phyloP scores from a whole-genome alignment of 2,329 filamentous ascomycete species.

The Cladophialophora carrionii region DNA sequence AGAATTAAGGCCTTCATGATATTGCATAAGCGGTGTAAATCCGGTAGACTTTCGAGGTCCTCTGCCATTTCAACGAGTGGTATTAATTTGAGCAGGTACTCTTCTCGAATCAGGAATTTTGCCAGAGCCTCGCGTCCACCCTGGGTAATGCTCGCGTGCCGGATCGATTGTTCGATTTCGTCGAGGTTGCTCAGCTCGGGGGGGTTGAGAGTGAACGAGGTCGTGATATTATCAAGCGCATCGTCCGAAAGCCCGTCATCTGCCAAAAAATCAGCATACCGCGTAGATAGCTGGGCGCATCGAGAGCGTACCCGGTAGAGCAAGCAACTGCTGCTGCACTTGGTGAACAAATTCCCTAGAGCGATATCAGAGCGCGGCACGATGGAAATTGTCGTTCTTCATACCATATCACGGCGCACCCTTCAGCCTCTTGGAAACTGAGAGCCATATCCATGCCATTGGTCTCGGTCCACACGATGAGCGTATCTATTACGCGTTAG shows the following conservation, averaged over 20 bases:
- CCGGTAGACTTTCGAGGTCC: slow-evolving; percentile 81
- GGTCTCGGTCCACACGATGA: slow-evolving; percentile 96
- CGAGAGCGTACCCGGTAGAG: slow-evolving; percentile 52
- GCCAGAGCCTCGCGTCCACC: slow-evolving; percentile 81
- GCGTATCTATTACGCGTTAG: slow-evolving; percentile 68
- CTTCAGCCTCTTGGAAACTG: slow-evolving; percentile 96
- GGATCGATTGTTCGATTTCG: slow-evolving; percentile 84
- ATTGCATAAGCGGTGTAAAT: slow-evolving; percentile 90
- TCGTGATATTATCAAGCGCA: slow-evolving; percentile 69
- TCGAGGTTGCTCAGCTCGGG: slow-evolving; percentile 80
- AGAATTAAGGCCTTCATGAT: slow-evolving; percentile 97
- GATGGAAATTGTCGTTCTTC: slow-evolving; percentile 38
- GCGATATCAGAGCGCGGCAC: slow-evolving; percentile 23
- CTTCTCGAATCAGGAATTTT: slow-evolving; percentile 81
- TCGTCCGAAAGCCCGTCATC: slow-evolving; percentile 92
- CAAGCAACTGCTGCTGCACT: slow-evolving; percentile 75
- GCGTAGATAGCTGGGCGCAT: slow-evolving; percentile 5
- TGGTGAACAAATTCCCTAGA: slow-evolving; percentile 86
- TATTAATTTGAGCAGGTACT: slow-evolving; percentile 85
- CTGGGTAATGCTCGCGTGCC: slow-evolving; percentile 72
- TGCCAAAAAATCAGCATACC: slow-evolving; percentile 41
- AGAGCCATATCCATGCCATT: slow-evolving; percentile 95
- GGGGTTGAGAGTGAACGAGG: slow-evolving; percentile 72
- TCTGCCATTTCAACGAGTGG: slow-evolving; percentile 87
- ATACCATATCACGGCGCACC: slow-evolving; percentile 89